A percentile compares a stretch with the other conserved stretches of the same genome.
These are phyloP conservation scores for Hypoxylon cercidicola DNA, from an alignment of 495 filamentous ascomycete species.

Conservation along the genomic window DNA sequence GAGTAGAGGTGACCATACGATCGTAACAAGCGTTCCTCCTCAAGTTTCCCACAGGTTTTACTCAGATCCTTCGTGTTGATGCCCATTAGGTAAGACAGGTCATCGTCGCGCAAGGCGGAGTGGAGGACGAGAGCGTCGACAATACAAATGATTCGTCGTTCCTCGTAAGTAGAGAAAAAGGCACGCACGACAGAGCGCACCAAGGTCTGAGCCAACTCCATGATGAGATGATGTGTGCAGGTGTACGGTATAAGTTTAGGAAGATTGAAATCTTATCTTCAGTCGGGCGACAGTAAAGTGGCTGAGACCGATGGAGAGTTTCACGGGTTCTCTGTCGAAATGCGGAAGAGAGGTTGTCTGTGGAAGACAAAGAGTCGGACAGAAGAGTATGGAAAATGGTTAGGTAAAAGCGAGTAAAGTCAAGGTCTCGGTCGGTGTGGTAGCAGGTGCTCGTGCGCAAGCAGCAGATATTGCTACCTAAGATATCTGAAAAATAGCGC, in stretches of 20 bases:
- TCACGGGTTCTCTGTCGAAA: no score
- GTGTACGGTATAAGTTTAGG: no score
- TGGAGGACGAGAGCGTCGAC: slow-evolving; percentile 94
- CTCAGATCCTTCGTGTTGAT: slow-evolving; percentile 90
- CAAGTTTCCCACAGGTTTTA: slow-evolving; percentile 82
- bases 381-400: background rate
- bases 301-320: no score
- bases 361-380: background rate
- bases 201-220: slow-evolving; percentile 89
- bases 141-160: slow-evolving; percentile 86
- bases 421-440: no score
- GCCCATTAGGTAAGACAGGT: slow-evolving; percentile 84
- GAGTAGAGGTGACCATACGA: slow-evolving; percentile 65
- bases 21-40: slow-evolving; percentile 84
- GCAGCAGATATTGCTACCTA: slow-evolving; percentile 18
- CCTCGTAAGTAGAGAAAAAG: slow-evolving; percentile 71
- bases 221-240: slow-evolving; percentile 44
- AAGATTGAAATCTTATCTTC: no score
- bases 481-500: slow-evolving; percentile 3
- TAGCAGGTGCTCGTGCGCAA: background rate
- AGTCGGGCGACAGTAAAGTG: no score
- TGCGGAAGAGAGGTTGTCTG: background rate
- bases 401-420: background rate
- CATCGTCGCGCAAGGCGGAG: slow-evolving; percentile 86
- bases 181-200: slow-evolving; percentile 88